These are phyloP conservation scores for Capsicum chinense DNA, from an alignment of 257 asterid genomes.

Conservation along the genomic window DNA sequence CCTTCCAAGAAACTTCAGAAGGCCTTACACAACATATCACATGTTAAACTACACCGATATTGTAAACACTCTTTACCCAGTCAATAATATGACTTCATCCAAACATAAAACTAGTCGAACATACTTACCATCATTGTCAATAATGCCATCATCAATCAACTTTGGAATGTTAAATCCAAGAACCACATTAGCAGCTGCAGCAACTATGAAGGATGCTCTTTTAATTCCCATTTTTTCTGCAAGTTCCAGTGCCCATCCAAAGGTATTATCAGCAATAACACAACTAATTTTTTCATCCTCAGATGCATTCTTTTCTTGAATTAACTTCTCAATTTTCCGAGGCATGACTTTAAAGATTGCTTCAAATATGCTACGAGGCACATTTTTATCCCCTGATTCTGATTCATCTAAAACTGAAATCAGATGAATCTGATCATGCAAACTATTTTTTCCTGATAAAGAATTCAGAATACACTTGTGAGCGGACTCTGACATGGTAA, in stretches of 20 bases:
- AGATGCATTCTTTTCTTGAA: conserved; percentile 36
- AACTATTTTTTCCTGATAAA: not conserved
- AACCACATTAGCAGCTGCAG: conserved; percentile 57
- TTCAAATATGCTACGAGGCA: conserved; percentile 46
- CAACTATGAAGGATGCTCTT: conserved; percentile 58
- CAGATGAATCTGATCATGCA: conserved; percentile 41
- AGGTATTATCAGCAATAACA: conserved; percentile 53
- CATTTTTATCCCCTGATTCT: conserved; percentile 40
- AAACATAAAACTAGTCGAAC: not conserved
- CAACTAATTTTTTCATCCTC: conserved; percentile 45
- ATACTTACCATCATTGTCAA: conserved; percentile 52
- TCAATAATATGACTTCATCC: not conserved
- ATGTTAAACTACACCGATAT: not conserved
- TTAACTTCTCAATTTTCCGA: conserved; percentile 46
- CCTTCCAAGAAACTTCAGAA: not conserved
- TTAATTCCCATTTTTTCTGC: conserved; percentile 48
- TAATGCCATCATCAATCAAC: conserved; percentile 52
- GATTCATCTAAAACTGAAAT: conserved; percentile 57
- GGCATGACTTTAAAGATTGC: conserved; percentile 51
- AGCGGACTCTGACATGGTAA: conserved; percentile 45
- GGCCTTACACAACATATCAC: not conserved
- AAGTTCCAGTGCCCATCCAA: conserved; percentile 49
- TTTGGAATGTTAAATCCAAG: conserved; percentile 53
- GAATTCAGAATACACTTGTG: conserved; percentile 33
- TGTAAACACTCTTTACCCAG: not conserved